Conservation (phyloP, 345 rosid genomes). For the Citrus sinensis region DVS_A1.0 CM039161.1:7092001-7092500, state of each 20-base stretch:
- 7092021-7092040: no score
- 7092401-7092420: neutral
- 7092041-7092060: no score
- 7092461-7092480: neutral
- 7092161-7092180: no score
- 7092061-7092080: no score
- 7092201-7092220: no score
- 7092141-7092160: no score
- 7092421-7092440: neutral
- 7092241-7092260: neutral
- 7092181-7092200: no score
- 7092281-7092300: neutral
- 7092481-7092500: neutral
- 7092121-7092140: no score
- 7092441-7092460: neutral
- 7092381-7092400: neutral
- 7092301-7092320: neutral
- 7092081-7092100: no score
- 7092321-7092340: neutral
- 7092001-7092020: no score
- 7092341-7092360: neutral
- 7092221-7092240: no score
- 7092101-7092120: no score
- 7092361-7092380: neutral
- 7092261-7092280: neutral